Percentiles rank a stretch among this genome's conserved stretches.
Conservation (phyloP, 2,329 filamentous ascomycete genomes). For the Myotisia sp. region DNA sequence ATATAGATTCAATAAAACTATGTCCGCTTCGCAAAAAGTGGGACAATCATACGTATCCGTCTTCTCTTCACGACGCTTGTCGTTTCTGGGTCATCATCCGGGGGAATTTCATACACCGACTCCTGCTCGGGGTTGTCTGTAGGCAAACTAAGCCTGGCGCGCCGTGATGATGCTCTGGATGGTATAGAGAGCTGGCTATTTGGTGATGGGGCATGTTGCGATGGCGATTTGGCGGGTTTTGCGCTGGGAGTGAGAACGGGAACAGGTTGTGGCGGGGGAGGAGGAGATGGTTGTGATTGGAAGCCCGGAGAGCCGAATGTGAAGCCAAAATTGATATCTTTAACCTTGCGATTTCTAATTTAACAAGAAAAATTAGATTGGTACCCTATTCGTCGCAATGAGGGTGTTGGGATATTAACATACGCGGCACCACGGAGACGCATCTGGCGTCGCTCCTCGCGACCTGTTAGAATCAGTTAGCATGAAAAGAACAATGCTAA, state of each 20-base stretch:
- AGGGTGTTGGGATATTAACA: slow-evolving; percentile 17
- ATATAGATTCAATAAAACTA: too few species aligned
- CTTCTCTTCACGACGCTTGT: slow-evolving; percentile 12
- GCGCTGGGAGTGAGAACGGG: slow-evolving; percentile 10
- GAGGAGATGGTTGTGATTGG: slow-evolving; percentile 12
- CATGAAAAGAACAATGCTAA: neutral
- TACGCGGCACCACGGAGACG: slow-evolving; percentile 45
- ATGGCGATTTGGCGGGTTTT: slow-evolving; percentile 1
- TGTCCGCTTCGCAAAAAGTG: neutral
- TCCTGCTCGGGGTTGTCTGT: slow-evolving; percentile 15
- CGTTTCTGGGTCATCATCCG: slow-evolving; percentile 17
- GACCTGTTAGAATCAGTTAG: slow-evolving; percentile 22
- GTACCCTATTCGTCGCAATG: slow-evolving; percentile 14
- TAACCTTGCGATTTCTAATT: slow-evolving; percentile 33
- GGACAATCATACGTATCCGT: slow-evolving; percentile 10
- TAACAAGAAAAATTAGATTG: slow-evolving; percentile 5
- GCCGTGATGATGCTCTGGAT: slow-evolving; percentile 13
- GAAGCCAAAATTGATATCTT: slow-evolving; percentile 38
- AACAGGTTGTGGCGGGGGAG: slow-evolving; percentile 17
- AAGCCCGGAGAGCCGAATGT: slow-evolving; percentile 28
- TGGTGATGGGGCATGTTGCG: slow-evolving; percentile 9
- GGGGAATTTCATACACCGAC: slow-evolving; percentile 25
- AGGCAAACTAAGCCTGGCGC: slow-evolving; percentile 12
- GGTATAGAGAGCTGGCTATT: slow-evolving; percentile 9
- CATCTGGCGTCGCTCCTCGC: slow-evolving; percentile 42